Evolutionary conservation across 2,329 filamentous ascomycete genomes (phyloP).

Genomic region (Triangularia setosa): DNA sequence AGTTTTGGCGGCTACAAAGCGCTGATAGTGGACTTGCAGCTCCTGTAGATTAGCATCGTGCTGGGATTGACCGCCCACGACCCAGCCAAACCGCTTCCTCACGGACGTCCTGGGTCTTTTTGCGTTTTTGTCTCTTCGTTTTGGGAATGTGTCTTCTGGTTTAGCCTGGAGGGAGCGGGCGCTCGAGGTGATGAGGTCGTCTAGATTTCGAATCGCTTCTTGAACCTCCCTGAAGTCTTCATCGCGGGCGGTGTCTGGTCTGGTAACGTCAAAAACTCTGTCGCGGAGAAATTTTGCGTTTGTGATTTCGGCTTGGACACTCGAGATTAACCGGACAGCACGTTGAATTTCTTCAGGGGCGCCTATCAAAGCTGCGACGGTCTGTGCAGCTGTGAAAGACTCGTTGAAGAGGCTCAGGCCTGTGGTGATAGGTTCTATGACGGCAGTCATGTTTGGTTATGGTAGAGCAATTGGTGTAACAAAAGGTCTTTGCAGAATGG

Average conservation of each 20-base stretch:
- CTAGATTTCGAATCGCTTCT: not conserved
- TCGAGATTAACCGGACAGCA: not conserved
- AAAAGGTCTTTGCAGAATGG: not conserved
- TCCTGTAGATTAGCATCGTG: not conserved
- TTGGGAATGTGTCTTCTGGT: not conserved
- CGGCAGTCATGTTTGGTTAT: not conserved
- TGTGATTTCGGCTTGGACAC: not conserved
- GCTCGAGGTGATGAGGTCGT: not conserved
- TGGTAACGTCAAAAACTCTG: not conserved
- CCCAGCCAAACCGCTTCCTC: not conserved
- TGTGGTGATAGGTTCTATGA: conserved; percentile 4
- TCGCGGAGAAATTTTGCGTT: not conserved
- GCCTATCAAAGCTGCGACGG: not conserved
- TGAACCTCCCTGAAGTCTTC: not conserved
- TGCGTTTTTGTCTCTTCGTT: not conserved
- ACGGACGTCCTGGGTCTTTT: not conserved
- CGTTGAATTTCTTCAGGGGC: not conserved
- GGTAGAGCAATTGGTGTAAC: not conserved
- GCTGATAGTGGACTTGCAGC: not conserved
- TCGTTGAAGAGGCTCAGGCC: conserved; percentile 5
- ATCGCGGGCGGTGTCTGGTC: not conserved
- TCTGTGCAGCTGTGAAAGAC: conserved; percentile 1
- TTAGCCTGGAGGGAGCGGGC: not conserved
- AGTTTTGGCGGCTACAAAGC: not conserved
- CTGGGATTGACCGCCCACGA: not conserved